A percentile compares a stretch with the other conserved stretches of the same genome.
Conservation (phyloP, 2,329 filamentous ascomycete species). For the Aspergillus sp. region DNA sequence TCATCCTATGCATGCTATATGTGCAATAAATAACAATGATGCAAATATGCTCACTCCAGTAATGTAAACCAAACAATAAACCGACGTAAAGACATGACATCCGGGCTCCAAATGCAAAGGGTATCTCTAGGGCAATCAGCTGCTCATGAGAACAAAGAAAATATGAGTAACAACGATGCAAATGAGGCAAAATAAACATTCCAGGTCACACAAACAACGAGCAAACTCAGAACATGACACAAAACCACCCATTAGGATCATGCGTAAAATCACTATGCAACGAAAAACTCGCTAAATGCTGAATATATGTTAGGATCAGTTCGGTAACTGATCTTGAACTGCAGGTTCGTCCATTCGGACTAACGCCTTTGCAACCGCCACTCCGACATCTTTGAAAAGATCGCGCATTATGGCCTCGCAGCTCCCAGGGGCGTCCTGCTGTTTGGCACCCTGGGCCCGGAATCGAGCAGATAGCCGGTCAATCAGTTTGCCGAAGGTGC, state of each 20-base stretch:
- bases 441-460: slow-evolving; percentile 13
- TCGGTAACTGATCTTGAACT: neutral
- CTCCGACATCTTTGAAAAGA: slow-evolving; percentile 21
- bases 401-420: slow-evolving; percentile 23
- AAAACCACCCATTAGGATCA: neutral
- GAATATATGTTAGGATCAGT: neutral
- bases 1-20: slow-evolving; percentile 6
- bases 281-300: neutral
- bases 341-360: slow-evolving; percentile 17
- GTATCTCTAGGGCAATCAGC: slow-evolving; percentile 14
- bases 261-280: neutral
- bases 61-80: slow-evolving; percentile 1
- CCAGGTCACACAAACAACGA: neutral
- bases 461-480: slow-evolving; percentile 18
- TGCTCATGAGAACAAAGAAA: slow-evolving; percentile 13
- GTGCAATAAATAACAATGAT: neutral
- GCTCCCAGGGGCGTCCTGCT: slow-evolving; percentile 12
- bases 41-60: neutral
- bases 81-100: neutral
- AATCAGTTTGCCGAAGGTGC: slow-evolving; percentile 19
- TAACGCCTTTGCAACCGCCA: slow-evolving; percentile 19
- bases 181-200: neutral
- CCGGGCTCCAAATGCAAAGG: slow-evolving; percentile 11
- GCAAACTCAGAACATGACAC: neutral
- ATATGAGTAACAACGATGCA: neutral